Percentiles rank a stretch among this genome's conserved stretches.
These are phyloP conservation scores for Theobroma cacao DNA, from an alignment of 345 rosid species.

Conservation along the genomic window DNA sequence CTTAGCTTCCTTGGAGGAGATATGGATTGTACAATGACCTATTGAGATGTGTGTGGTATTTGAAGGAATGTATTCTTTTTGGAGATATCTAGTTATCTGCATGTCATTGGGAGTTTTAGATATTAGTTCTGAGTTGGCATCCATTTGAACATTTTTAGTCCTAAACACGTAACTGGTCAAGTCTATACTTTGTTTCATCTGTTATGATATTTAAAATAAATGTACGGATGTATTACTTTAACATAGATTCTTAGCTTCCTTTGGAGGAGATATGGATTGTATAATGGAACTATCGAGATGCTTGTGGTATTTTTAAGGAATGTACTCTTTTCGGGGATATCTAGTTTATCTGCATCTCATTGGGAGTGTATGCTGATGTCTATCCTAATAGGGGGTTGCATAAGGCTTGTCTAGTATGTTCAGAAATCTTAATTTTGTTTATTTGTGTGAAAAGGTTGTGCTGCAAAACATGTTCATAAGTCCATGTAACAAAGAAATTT, in stretches of 20 bases:
- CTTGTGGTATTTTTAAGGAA: not conserved
- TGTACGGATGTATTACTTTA: too few relatives aligned
- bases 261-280: not conserved
- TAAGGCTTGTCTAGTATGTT: not conserved
- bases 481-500: not conserved
- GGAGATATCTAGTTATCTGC: not conserved
- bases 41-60: not conserved
- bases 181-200: too few relatives aligned
- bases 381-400: not conserved
- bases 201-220: too few relatives aligned
- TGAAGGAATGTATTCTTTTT: not conserved
- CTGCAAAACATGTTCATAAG: not conserved
- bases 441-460: not conserved
- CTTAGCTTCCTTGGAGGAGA: not conserved
- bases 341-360: not conserved
- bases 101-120: not conserved
- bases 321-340: not conserved
- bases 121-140: too few relatives aligned
- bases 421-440: not conserved
- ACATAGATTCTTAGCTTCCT: not conserved
- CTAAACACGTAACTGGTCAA: too few relatives aligned
- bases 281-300: not conserved
- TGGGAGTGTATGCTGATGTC: not conserved
- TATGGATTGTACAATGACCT: not conserved
- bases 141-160: too few relatives aligned